phyloP scores from a whole-genome alignment of 805 yeast species.

The Candida awuae region DNA sequence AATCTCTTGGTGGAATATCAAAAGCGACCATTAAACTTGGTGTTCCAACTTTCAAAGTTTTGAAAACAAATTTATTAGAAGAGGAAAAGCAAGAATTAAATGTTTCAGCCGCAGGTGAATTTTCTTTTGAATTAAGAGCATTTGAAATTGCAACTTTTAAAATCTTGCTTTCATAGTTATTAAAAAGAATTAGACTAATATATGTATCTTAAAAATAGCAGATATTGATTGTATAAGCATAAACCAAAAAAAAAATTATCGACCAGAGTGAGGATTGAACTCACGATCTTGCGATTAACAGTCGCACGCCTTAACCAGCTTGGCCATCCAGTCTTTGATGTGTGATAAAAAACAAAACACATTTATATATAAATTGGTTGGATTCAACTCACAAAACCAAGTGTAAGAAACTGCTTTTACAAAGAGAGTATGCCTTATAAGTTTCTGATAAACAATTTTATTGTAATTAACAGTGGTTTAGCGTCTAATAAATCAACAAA shows the following conservation, averaged over 20 bases:
- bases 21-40: conserved; percentile 42
- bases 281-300: conserved; percentile 58
- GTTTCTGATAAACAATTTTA: too few species aligned
- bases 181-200: too few species aligned
- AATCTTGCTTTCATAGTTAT: conserved; percentile 38
- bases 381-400: too few species aligned
- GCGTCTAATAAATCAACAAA: too few species aligned
- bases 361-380: too few species aligned
- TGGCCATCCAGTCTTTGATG: conserved; percentile 46
- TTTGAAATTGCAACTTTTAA: conserved; percentile 71
- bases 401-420: too few species aligned
- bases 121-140: conserved; percentile 47
- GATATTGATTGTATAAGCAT: background rate
- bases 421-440: too few species aligned
- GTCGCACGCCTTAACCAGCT: conserved; percentile 57
- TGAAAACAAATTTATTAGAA: conserved; percentile 54
- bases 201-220: too few species aligned
- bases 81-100: conserved; percentile 37
- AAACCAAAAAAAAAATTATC: conserved; percentile 13
- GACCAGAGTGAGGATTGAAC: conserved; percentile 55
- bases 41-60: conserved; percentile 36
- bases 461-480: too few species aligned
- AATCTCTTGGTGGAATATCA: conserved; percentile 76
- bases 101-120: conserved; percentile 22
- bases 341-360: too few species aligned